Base-by-base conservation (phyloP, 768 basidiomycete genomes). In the Calocera cornea region DNA sequence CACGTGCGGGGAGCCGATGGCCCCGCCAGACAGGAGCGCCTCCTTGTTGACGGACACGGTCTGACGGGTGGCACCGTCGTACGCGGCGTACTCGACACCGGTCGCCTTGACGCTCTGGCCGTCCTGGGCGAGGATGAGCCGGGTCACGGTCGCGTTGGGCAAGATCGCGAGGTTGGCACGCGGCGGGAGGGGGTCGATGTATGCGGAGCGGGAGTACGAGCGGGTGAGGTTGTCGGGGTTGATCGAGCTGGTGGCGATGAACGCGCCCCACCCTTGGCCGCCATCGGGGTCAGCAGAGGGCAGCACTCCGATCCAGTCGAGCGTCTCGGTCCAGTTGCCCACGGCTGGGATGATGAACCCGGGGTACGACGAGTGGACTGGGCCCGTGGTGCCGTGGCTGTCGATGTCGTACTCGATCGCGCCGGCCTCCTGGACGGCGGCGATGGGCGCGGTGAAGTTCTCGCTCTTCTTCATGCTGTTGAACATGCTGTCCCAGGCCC, bases 111-210 rank as follows among this genome's bases (percentile, higher is more conserved):
- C 74, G 66, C 77, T 60, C 27, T 77, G 16, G 75, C 76, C 34
- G 72, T 72, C 73, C 24, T 73, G 73, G 68, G 74, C 72, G 69
- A 84, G 83, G 29, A 82, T 69, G 41, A 86, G 76, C 27, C 81
- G 79, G 1, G 86, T 83, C 66, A 87, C 87, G 7, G 84, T 86
- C 16, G 82, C 78, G 66, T 83, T 82, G 10, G 83, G 77, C 27
- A 89, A 78, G 68, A 90, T 82, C 71, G 84, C 82, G 41, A 89
- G 80, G 72, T 89, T 89, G 66, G 80, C 67, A 49, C 86, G 82
- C 24, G 84, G 81, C 0, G 86, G 83, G 0, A 87, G 79, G 2
- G 83, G 79, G 74, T 88, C 87, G 74, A 87, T 84, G 78, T 87
- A 87, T 1, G 79, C 82, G 0, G 85, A 81, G 68, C 83, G 80